Conservation (phyloP, 257 asterid genomes). For the Solanum corneliomulleri region DNA sequence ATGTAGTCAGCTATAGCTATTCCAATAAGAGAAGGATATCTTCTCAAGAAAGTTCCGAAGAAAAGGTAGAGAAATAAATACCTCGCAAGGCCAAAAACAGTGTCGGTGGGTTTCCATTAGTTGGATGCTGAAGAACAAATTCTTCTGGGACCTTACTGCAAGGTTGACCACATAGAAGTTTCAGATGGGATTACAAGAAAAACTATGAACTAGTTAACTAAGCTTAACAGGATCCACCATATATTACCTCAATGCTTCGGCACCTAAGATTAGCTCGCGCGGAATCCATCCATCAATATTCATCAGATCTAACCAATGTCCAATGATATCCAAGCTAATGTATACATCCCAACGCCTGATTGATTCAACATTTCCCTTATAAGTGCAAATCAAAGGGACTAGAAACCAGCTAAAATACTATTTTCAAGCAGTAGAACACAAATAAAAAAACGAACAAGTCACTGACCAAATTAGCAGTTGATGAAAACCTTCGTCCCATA, state of each 20-base stretch:
- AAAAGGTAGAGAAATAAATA: constrained; percentile 6
- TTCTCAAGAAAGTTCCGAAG: neutral
- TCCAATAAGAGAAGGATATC: neutral
- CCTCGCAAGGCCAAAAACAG: constrained; percentile 76
- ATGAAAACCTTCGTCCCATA: constrained; percentile 99
- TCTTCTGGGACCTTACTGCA: constrained; percentile 96
- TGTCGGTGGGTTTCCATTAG: constrained; percentile 94
- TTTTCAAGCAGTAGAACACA: neutral
- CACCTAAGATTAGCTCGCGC: constrained; percentile 96
- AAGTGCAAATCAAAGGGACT: neutral
- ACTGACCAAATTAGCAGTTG: constrained; percentile 84
- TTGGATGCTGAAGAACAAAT: constrained; percentile 86
- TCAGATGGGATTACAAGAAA: neutral
- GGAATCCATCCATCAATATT: constrained; percentile 99
- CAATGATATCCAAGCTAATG: constrained; percentile 79
- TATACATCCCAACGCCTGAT: constrained; percentile 94
- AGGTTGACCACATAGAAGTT: constrained; percentile 10
- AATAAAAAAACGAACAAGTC: neutral
- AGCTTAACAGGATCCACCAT: neutral
- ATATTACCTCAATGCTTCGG: constrained; percentile 82
- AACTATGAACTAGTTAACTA: neutral
- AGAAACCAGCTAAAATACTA: neutral
- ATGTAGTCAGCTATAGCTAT: neutral
- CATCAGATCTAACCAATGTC: constrained; percentile 98
- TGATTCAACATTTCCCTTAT: constrained; percentile 2